These are phyloP conservation scores for Porcisia hertigi DNA, from an alignment of 208 protist genomes.

Conservation along the genomic window DNA sequence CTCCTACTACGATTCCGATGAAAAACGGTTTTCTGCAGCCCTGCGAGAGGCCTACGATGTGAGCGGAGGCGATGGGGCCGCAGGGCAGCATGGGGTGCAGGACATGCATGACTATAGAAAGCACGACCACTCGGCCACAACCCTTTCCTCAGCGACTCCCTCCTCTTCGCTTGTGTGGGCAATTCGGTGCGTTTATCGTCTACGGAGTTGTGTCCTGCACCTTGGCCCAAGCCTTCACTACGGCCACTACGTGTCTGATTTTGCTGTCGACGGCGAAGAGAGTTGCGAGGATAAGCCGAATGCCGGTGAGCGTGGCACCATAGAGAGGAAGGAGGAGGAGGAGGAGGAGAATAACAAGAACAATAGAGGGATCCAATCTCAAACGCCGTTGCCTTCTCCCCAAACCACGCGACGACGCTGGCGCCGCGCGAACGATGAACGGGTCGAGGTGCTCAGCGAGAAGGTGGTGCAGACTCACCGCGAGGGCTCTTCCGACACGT, in stretches of 20 bases:
- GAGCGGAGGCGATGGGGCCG: background rate
- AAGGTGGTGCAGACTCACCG: constrained; percentile 18
- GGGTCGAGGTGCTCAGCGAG: constrained; percentile 30
- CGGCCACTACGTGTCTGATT: constrained; percentile 76
- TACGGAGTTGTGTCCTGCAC: constrained; percentile 56
- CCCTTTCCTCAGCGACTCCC: background rate
- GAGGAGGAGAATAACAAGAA: background rate
- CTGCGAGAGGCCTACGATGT: constrained; percentile 3
- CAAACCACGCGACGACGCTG: constrained; percentile 15
- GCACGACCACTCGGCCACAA: background rate
- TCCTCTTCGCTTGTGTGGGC: constrained; percentile 11
- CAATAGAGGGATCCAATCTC: background rate
- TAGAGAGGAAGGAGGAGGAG: background rate
- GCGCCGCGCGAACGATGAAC: constrained; percentile 56
- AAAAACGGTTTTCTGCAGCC: constrained; percentile 32
- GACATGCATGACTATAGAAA: background rate
- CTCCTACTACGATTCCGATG: constrained; percentile 23
- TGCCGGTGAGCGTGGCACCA: background rate
- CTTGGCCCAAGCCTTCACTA: constrained; percentile 46
- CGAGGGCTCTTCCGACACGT: constrained; percentile 35
- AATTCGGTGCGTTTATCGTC: constrained; percentile 42
- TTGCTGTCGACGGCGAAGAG: constrained; percentile 29
- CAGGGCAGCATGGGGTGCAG: background rate
- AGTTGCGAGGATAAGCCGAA: background rate
- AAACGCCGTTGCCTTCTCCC: background rate